phyloP scores from a whole-genome alignment of 805 yeast genomes.

The Metschnikowia similis region DNA sequence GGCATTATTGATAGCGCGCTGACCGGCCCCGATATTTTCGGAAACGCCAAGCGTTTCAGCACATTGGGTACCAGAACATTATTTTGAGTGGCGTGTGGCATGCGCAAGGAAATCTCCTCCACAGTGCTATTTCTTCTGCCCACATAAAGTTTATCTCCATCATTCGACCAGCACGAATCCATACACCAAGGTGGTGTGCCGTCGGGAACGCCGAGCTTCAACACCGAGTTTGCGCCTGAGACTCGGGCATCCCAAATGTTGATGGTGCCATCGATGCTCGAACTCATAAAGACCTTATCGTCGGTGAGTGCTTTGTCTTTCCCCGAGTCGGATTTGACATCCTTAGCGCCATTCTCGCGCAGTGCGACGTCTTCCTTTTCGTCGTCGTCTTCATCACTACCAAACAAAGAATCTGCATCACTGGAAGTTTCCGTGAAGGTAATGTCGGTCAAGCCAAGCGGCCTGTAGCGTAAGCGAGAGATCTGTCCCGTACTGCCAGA shows the following conservation, averaged over 20 bases:
- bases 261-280: conserved; percentile 78
- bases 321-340: conserved; percentile 14
- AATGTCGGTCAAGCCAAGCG: conserved; percentile 48
- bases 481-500: conserved; percentile 70
- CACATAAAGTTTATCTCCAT: conserved; percentile 73
- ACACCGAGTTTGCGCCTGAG: conserved; percentile 30
- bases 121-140: conserved; percentile 89
- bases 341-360: conserved; percentile 2
- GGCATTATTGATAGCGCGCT: conserved; percentile 77
- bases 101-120: conserved; percentile 66
- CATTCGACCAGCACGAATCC: conserved; percentile 81
- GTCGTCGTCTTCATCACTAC: conserved; percentile 37
- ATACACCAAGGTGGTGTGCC: conserved; percentile 93
- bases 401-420: conserved; percentile 47
- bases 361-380: conserved; percentile 5
- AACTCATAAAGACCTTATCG: conserved; percentile 62
- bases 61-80: conserved; percentile 41
- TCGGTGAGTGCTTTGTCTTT: conserved; percentile 24
- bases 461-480: conserved; percentile 69
- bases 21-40: conserved; percentile 87
- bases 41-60: conserved; percentile 62
- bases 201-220: conserved; percentile 52
- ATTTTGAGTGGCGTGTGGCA: conserved; percentile 39
- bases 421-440: conserved; percentile 23
- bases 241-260: conserved; percentile 77